Conservation (phyloP, 2,329 filamentous ascomycete genomes). For the Microdochium paspali region DNA sequence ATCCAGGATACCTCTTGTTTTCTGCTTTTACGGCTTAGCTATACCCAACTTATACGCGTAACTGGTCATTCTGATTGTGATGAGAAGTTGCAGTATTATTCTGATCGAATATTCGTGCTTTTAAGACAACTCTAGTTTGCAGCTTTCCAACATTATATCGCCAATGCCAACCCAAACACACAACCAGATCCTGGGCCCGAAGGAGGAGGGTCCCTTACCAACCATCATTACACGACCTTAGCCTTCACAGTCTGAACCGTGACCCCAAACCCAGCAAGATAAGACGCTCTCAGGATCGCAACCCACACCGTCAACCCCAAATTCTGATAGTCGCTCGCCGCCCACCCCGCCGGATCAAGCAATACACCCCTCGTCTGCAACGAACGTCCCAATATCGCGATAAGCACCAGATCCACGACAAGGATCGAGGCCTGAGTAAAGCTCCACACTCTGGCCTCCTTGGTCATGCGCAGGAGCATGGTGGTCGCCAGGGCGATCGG, state of each 20-base stretch:
- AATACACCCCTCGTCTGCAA: neutral
- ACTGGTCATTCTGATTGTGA: too few species aligned
- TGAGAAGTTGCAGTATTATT: too few species aligned
- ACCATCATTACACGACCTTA: too few species aligned
- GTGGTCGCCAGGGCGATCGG: neutral
- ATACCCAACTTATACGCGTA: too few species aligned
- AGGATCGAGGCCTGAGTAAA: neutral
- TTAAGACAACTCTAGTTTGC: too few species aligned
- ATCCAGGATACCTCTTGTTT: too few species aligned
- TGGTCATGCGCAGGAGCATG: neutral
- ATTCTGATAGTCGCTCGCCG: neutral
- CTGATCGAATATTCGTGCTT: too few species aligned
- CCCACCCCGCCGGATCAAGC: neutral
- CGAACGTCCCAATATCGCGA: neutral
- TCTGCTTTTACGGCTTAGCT: too few species aligned
- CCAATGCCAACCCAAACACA: too few species aligned
- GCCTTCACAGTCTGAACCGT: neutral
- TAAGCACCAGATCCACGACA: neutral
- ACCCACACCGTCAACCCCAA: neutral
- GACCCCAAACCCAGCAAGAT: neutral
- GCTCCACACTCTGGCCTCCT: neutral
- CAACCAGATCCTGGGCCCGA: too few species aligned
- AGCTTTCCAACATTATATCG: too few species aligned
- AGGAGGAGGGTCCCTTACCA: too few species aligned
- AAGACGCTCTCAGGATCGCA: neutral